Conservation (phyloP, 108 stramenopile species). For the Skeletonema menzelii region DNA sequence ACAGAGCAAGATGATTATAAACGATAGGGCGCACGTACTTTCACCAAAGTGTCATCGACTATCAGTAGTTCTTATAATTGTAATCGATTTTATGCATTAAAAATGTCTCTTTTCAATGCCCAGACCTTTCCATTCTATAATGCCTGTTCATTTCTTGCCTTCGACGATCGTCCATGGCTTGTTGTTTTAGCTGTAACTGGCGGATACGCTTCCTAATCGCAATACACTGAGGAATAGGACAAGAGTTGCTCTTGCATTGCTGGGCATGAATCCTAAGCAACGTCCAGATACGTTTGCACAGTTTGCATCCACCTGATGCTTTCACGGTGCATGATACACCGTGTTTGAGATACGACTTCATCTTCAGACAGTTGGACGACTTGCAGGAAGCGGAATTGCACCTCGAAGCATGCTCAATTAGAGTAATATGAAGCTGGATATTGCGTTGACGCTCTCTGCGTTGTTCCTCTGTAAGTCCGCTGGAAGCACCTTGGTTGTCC, state of each 20-base stretch:
- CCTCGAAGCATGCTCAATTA: conserved; percentile 94
- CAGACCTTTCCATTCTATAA: conserved; percentile 31
- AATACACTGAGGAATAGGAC: conserved; percentile 93
- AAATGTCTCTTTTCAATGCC: neutral
- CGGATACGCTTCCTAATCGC: conserved; percentile 89
- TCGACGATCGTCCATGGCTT: conserved; percentile 91
- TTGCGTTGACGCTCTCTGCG: conserved; percentile 83
- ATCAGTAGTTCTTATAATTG: neutral
- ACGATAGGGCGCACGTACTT: too few species aligned
- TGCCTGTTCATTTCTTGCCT: conserved; percentile 87
- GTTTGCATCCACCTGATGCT: conserved; percentile 88
- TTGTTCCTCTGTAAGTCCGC: conserved; percentile 72
- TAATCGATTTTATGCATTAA: neutral
- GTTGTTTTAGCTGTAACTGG: conserved; percentile 87
- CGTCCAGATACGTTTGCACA: conserved; percentile 95
- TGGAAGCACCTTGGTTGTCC: conserved; percentile 48
- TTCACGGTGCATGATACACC: conserved; percentile 75
- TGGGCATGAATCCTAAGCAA: conserved; percentile 95
- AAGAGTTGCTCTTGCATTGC: conserved; percentile 83
- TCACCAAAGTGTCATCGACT: too few species aligned
- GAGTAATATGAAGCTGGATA: conserved; percentile 93
- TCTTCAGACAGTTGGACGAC: conserved; percentile 92
- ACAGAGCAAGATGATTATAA: too few species aligned
- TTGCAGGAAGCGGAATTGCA: conserved; percentile 83
- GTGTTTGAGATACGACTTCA: conserved; percentile 93